Conservation (phyloP, 140 eudicot species). For the Eryngium alpinum region DNA sequence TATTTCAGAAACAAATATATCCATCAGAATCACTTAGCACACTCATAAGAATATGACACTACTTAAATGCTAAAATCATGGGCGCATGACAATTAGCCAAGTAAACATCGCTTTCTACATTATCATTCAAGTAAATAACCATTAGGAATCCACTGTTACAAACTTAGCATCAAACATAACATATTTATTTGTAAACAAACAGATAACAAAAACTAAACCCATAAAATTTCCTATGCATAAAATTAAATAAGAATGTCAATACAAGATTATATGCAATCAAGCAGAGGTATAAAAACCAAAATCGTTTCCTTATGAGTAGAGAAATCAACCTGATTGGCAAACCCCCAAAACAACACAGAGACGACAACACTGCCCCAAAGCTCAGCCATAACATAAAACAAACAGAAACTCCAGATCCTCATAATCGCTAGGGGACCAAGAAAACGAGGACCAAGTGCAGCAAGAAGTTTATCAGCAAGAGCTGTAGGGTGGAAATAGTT, state of each 20-base stretch:
- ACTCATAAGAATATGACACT: background rate
- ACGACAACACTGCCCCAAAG: conserved; percentile 99
- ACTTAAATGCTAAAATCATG: background rate
- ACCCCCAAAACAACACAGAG: conserved; percentile 97
- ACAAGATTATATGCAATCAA: background rate
- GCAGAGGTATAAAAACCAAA: background rate
- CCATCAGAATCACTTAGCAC: background rate
- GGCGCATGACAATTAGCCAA: background rate
- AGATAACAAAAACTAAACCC: background rate
- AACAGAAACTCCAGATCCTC: conserved; percentile 94
- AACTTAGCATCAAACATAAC: background rate
- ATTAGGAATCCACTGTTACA: background rate
- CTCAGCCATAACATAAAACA: conserved; percentile 99
- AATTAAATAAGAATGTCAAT: background rate
- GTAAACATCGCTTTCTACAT: background rate
- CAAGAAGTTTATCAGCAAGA: conserved; percentile 34
- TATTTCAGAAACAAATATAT: background rate
- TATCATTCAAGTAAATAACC: background rate
- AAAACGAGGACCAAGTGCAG: conserved; percentile 69
- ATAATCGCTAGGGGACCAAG: conserved; percentile 93
- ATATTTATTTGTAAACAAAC: background rate
- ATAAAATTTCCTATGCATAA: background rate
- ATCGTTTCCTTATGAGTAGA: background rate
- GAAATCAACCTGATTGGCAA: conserved; percentile 84
- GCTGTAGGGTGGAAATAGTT: conserved; percentile 74